phyloP scores from a whole-genome alignment of 768 basidiomycete species.

The Podaxis pistillaris region DNA sequence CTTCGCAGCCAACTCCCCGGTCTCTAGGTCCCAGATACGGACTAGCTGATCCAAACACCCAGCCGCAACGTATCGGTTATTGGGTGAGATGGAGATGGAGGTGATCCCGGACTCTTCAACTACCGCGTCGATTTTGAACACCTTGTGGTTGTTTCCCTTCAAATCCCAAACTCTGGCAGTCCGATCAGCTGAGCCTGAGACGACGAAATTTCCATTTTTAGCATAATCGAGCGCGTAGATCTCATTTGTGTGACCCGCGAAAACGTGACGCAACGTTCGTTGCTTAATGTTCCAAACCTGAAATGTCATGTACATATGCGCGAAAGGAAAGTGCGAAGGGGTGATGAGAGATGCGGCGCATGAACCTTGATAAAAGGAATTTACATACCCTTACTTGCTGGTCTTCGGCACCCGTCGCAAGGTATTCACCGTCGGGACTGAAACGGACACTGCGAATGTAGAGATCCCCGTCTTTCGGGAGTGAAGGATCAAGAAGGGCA shows the following conservation, averaged over 20 bases:
- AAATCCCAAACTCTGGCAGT: conserved; percentile 51
- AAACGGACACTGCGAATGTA: conserved; percentile 73
- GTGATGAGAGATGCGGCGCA: conserved; percentile 75
- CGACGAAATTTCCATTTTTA: conserved; percentile 79
- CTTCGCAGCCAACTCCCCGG: conserved; percentile 67
- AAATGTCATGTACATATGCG: conserved; percentile 25
- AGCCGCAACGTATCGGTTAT: conserved; percentile 62
- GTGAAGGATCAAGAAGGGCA: conserved; percentile 21
- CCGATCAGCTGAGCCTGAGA: conserved; percentile 82
- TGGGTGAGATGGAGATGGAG: conserved; percentile 75
- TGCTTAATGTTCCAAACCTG: conserved; percentile 92
- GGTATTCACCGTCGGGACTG: conserved; percentile 88
- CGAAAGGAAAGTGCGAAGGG: neutral
- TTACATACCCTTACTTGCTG: conserved; percentile 81
- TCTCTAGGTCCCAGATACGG: conserved; percentile 75
- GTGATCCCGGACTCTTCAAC: conserved; percentile 66
- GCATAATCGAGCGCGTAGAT: conserved; percentile 95
- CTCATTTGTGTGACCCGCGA: conserved; percentile 89
- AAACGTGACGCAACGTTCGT: conserved; percentile 74
- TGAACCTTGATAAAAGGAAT: conserved; percentile 66
- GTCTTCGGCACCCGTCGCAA: conserved; percentile 97
- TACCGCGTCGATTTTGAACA: conserved; percentile 49
- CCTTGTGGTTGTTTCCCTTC: conserved; percentile 34
- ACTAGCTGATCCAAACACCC: conserved; percentile 77
- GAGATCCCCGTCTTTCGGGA: conserved; percentile 32